Base-by-base conservation (phyloP, 2,329 filamentous ascomycete species). In the Leptographium lundbergii region DNA sequence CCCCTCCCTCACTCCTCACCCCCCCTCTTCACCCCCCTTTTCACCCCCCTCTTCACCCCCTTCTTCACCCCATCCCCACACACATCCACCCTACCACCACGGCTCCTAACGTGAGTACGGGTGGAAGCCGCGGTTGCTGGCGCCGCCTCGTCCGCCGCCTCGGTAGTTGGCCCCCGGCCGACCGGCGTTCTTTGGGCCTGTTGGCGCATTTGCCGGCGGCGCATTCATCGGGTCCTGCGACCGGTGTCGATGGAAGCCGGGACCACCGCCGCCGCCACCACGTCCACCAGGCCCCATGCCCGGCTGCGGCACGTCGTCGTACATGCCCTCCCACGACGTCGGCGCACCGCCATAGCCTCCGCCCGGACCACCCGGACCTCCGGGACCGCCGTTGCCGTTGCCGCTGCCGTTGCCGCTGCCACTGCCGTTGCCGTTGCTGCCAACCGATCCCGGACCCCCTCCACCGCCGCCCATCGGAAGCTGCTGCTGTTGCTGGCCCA, bases 311-410 rank as follows among this genome's bases (percentile, higher is more conserved):
- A 91, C 89, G 70, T 96, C 92, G 69, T 97, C 92, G 71, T 96
- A 97, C 91, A 96, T 96, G 67, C 92, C 92, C 71, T 97, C 92
- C 91, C 91, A 96, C 48, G 87, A 91, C 27, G 88, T 89, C n/a
- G 87, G 87, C 19, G 84, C 84, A 52, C 82, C 69, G 9, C 67
- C 70, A 63, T 71, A 69, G 56, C 67, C 69, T 48, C 61, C 61
- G 52, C 67, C 69, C 42, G 70, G n/a, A n/a, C n/a, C 25, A 13
- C 25, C n/a, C 9, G 14, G 25, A 7, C 51, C 51, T 3, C 19
- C 67, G 29, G n/a, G n/a, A n/a, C 60, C 66, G 36, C 70, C 70
- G 51, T 74, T 75, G 53, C 54, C 39, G 22, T 45, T 51, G 36
- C 70, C 56, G 19, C 70, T 62, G 19, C 58, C 56, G 62, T 22